phyloP scores from a whole-genome alignment of 2,329 filamentous ascomycete species.

The Pestalotiopsis sp. region DNA sequence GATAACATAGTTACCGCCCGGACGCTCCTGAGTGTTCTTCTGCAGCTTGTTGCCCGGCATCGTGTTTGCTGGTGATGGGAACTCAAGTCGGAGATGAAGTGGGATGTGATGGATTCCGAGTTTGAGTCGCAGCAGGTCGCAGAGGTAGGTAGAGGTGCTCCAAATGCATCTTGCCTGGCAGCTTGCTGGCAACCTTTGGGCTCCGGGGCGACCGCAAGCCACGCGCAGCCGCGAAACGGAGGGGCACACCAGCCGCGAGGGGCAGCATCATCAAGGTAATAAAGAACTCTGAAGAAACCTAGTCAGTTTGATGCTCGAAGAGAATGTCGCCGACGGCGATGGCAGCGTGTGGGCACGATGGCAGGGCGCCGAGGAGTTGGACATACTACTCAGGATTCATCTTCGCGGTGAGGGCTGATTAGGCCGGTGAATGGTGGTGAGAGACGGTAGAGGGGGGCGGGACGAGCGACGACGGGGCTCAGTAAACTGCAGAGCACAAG shows the following conservation, averaged over 20 bases:
- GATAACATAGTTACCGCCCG: not conserved
- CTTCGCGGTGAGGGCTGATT: conserved; percentile 43
- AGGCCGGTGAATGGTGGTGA: conserved; percentile 15
- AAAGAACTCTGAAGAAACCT: conserved; percentile 2
- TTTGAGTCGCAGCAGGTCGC: not conserved
- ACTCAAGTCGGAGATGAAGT: not conserved
- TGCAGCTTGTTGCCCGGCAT: not conserved
- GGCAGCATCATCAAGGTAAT: not conserved
- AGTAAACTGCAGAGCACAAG: not conserved
- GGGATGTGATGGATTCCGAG: not conserved
- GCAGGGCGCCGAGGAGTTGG: conserved; percentile 16
- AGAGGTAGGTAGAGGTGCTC: not conserved
- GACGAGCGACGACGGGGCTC: not conserved
- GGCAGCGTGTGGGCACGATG: not conserved
- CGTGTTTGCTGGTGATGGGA: not conserved
- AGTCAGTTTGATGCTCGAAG: not conserved
- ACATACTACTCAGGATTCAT: conserved; percentile 96
- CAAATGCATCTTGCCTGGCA: not conserved
- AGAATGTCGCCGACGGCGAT: not conserved
- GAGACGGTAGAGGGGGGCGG: conserved; percentile 7
- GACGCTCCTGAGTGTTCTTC: not conserved
- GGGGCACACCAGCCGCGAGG: conserved; percentile 8
- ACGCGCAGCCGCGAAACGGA: conserved; percentile 1
- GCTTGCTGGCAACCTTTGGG: not conserved
- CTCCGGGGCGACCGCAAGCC: conserved; percentile 2